Percentiles rank a stretch among this genome's conserved stretches.
These are phyloP conservation scores for Xylaria cubensis DNA, from an alignment of 495 filamentous ascomycete species.

Conservation along the genomic window DNA sequence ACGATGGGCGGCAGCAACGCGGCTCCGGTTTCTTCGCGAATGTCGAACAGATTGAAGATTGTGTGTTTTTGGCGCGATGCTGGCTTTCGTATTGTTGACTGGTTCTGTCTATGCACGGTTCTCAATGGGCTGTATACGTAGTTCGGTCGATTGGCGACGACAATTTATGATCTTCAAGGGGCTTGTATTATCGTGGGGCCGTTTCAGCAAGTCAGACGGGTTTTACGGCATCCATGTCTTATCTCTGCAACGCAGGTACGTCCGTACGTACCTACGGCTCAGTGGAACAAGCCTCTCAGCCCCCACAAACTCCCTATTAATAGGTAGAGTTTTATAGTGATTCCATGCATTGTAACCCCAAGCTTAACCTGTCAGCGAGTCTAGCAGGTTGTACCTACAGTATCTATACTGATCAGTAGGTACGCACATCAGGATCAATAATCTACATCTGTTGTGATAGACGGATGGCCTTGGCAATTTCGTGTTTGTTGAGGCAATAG, in stretches of 20 bases:
- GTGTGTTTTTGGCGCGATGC: not conserved
- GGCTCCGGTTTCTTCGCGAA: conserved; percentile 1
- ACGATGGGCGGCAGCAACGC: not conserved
- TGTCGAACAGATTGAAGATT: not conserved
- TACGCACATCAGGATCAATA: not conserved
- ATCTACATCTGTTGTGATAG: not conserved
- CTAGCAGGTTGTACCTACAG: not conserved
- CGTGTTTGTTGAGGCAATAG: not conserved
- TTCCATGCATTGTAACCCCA: not conserved
- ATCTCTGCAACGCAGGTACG: conserved; percentile 10
- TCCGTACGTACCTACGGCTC: not conserved
- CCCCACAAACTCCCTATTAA: conserved; percentile 2
- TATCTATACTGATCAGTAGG: not conserved
- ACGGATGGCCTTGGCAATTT: not conserved
- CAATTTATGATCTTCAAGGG: conserved; percentile 18
- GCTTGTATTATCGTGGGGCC: conserved; percentile 17
- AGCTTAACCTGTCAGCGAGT: not conserved
- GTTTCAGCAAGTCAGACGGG: conserved; percentile 6
- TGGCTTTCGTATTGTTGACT: conserved; percentile 11
- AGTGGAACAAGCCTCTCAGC: not conserved
- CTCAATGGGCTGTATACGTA: not conserved
- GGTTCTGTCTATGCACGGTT: not conserved
- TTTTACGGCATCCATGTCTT: not conserved
- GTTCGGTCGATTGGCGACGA: not conserved
- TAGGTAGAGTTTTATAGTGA: conserved; percentile 1